These are phyloP conservation scores for Corylus heterophylla DNA, from an alignment of 306 rosid genomes.

Conservation along the genomic window DNA sequence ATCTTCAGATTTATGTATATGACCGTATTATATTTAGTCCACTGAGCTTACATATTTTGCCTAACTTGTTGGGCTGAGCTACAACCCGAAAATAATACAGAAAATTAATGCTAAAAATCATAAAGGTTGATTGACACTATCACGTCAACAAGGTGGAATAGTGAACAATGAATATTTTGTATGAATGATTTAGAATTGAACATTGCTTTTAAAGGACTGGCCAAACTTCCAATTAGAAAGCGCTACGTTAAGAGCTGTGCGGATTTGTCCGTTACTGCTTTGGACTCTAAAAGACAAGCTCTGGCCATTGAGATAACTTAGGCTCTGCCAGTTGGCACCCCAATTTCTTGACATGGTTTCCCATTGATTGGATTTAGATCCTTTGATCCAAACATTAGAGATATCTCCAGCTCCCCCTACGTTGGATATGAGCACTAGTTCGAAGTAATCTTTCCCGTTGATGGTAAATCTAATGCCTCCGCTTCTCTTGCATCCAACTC, in stretches of 20 bases:
- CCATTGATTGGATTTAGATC: slow-evolving; percentile 49
- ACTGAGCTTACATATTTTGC: not conserved
- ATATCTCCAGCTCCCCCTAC: slow-evolving; percentile 55
- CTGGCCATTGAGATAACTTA: slow-evolving; percentile 52
- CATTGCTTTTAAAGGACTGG: slow-evolving; percentile 46
- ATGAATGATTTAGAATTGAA: slow-evolving; percentile 4
- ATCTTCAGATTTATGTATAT: not conserved
- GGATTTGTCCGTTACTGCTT: slow-evolving; percentile 37
- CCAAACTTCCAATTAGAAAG: slow-evolving; percentile 57
- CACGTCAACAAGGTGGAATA: too few species aligned
- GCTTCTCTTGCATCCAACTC: slow-evolving; percentile 49
- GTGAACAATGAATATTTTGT: too few species aligned
- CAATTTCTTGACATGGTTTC: slow-evolving; percentile 58
- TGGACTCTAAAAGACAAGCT: slow-evolving; percentile 56
- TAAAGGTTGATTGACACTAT: too few species aligned
- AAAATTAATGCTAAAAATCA: not conserved
- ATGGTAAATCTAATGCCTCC: slow-evolving; percentile 58
- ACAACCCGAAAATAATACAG: not conserved
- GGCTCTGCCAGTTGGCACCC: slow-evolving; percentile 63
- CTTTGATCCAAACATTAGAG: slow-evolving; percentile 54
- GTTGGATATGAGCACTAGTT: slow-evolving; percentile 55
- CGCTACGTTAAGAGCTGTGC: slow-evolving; percentile 38
- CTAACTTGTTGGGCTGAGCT: not conserved
- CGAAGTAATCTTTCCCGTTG: slow-evolving; percentile 47
- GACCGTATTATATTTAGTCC: not conserved